Evolutionary conservation across 192 early-diverging fungal species (phyloP).

Genomic region (Coemansia sp.): DNA sequence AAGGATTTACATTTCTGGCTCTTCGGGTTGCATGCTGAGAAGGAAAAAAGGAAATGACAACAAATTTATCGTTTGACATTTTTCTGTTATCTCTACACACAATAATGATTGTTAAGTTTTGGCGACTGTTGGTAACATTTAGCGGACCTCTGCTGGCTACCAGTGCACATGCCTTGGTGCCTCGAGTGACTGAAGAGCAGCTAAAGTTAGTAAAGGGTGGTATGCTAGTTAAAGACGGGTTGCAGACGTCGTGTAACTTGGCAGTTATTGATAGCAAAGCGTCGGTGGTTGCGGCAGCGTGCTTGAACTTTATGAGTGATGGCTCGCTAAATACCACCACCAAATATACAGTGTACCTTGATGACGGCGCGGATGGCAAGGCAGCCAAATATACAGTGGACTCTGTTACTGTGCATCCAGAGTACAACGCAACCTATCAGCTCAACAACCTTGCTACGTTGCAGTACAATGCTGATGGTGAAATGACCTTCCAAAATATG

Average conservation of each 20-base stretch:
- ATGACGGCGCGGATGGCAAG: background rate
- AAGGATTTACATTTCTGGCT: background rate
- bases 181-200: background rate
- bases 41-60: too few relatives aligned
- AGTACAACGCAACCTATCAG: slow-evolving; percentile 3
- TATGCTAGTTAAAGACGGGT: slow-evolving; percentile 16
- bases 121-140: too few relatives aligned
- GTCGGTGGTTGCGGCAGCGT: slow-evolving; percentile 15
- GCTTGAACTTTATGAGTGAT: slow-evolving; percentile 2
- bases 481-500: background rate
- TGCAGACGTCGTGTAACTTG: slow-evolving; percentile 26
- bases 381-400: slow-evolving; percentile 5
- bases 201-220: slow-evolving; percentile 10
- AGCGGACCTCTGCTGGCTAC: background rate
- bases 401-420: slow-evolving; percentile 4
- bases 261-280: slow-evolving; percentile 14
- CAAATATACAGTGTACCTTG: slow-evolving; percentile 16
- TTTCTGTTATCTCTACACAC: background rate
- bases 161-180: background rate
- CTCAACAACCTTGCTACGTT: slow-evolving; percentile 11
- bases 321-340: slow-evolving; percentile 8
- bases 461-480: slow-evolving; percentile 8
- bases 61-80: background rate
- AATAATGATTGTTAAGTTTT: background rate
- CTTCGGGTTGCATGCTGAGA: too few relatives aligned